These are phyloP conservation scores for Mucor saturninus DNA, from an alignment of 371 early-diverging fungal genomes.

Conservation along the genomic window DNA sequence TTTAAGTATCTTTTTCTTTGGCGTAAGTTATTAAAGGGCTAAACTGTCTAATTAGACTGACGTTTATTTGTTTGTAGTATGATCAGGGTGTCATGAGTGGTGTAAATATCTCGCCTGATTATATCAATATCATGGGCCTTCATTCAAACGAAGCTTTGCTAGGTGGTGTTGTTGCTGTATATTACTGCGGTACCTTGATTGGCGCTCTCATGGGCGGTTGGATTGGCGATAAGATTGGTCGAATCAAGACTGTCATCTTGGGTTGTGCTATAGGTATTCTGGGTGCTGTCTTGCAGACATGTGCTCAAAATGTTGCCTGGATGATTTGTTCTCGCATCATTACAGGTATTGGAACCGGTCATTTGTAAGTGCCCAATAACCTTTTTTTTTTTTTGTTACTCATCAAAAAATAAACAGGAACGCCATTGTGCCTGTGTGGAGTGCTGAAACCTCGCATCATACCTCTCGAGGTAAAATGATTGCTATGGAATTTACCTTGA, in stretches of 20 bases:
- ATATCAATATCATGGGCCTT: slow-evolving; percentile 44
- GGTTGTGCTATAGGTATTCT: slow-evolving; percentile 40
- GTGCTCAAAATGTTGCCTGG: slow-evolving; percentile 47
- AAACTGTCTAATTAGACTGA: no score
- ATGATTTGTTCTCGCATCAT: slow-evolving; percentile 52
- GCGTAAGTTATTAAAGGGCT: slow-evolving; percentile 29
- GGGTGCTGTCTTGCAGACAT: slow-evolving; percentile 48
- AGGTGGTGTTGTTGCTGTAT: slow-evolving; percentile 51
- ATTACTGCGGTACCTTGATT: slow-evolving; percentile 44
- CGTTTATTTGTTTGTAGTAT: slow-evolving; percentile 22
- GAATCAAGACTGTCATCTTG: slow-evolving; percentile 43
- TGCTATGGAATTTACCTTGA: slow-evolving; percentile 49
- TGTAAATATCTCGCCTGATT: slow-evolving; percentile 48
- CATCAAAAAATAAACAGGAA: slow-evolving; percentile 23
- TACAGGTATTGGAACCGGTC: slow-evolving; percentile 52
- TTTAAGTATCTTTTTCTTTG: slow-evolving; percentile 54
- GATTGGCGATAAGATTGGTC: slow-evolving; percentile 47
- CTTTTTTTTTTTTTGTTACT: neutral
- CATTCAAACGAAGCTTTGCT: slow-evolving; percentile 40
- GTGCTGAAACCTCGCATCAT: slow-evolving; percentile 47
- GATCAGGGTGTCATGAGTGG: slow-evolving; percentile 57
- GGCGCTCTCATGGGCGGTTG: slow-evolving; percentile 51
- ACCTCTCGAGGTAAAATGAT: slow-evolving; percentile 45
- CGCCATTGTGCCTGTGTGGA: slow-evolving; percentile 52
- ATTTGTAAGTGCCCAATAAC: slow-evolving; percentile 31